phyloP scores from a whole-genome alignment of 768 basidiomycete genomes.

The Kwoniella dejecticola region DNA sequence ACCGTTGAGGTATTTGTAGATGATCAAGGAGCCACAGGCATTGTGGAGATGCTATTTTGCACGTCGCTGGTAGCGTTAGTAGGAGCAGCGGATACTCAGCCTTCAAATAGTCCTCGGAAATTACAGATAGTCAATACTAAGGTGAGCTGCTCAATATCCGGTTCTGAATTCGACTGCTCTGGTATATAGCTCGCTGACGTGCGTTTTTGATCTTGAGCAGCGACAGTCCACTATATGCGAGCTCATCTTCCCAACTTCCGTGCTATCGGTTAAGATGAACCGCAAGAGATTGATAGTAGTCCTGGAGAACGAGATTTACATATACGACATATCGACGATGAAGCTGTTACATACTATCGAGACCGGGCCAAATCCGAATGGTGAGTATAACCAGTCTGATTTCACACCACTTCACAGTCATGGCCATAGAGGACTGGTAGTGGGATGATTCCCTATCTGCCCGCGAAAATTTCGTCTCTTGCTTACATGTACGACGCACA shows the following conservation, averaged over 20 bases:
- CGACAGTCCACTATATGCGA: conserved; percentile 99
- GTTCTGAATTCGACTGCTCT: too few species aligned
- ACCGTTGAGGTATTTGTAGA: conserved; percentile 19
- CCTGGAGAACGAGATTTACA: conserved; percentile 96
- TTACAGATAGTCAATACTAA: conserved; percentile 99
- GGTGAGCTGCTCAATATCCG: conserved; percentile 57
- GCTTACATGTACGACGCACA: background rate
- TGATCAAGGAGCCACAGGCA: conserved; percentile 90
- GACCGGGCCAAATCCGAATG: conserved; percentile 92
- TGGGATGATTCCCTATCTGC: too few species aligned
- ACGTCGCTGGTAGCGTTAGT: conserved; percentile 96
- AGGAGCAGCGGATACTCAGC: conserved; percentile 84
- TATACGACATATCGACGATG: conserved; percentile 99
- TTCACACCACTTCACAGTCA: too few species aligned
- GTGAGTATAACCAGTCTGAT: conserved; percentile 57
- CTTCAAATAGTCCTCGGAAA: conserved; percentile 84
- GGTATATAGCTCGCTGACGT: conserved; percentile 38
- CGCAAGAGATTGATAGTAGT: conserved; percentile 94
- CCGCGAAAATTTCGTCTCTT: background rate
- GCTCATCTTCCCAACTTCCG: conserved; percentile 91
- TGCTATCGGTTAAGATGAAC: conserved; percentile 96
- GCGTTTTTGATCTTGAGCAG: conserved; percentile 58
- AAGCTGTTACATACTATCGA: conserved; percentile 95
- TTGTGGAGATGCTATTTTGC: conserved; percentile 99
- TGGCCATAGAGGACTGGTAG: too few species aligned